Conservation (phyloP, 2,329 filamentous ascomycete species). For the Monosporascus sp. region DNA sequence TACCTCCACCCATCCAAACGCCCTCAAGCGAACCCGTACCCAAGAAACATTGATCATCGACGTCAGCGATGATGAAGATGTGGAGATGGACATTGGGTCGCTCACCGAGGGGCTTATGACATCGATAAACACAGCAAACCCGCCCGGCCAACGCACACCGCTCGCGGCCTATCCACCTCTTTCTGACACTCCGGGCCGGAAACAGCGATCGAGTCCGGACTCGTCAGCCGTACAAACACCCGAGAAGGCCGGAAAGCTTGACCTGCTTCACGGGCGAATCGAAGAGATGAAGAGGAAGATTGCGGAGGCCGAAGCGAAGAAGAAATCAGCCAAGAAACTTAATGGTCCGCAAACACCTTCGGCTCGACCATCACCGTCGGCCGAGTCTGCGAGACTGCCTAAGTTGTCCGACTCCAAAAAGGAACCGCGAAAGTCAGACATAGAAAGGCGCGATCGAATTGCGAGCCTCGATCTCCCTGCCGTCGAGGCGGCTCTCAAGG, state of each 20-base stretch:
- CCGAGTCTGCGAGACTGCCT: slow-evolving; percentile 7
- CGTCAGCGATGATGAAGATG: slow-evolving; percentile 69
- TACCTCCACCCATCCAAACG: slow-evolving; percentile 32
- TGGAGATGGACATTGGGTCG: slow-evolving; percentile 63
- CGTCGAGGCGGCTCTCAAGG: slow-evolving; percentile 33
- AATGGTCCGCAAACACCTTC: slow-evolving; percentile 16
- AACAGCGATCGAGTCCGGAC: slow-evolving; percentile 35
- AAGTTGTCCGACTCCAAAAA: slow-evolving; percentile 8
- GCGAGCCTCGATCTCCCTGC: slow-evolving; percentile 33
- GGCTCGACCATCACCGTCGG: slow-evolving; percentile 7
- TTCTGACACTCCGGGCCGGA: slow-evolving; percentile 33
- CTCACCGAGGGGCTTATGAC: slow-evolving; percentile 36
- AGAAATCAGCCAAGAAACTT: slow-evolving; percentile 30
- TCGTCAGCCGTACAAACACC: slow-evolving; percentile 31
- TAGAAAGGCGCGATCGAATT: slow-evolving; percentile 27
- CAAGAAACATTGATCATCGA: slow-evolving; percentile 65
- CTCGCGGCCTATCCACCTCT: slow-evolving; percentile 43
- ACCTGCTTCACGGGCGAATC: slow-evolving; percentile 42
- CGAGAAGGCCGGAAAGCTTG: slow-evolving; percentile 19
- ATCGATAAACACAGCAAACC: slow-evolving; percentile 25
- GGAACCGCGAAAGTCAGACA: slow-evolving; percentile 4
- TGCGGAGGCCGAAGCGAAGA: slow-evolving; percentile 53
- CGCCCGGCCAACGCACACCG: slow-evolving; percentile 30
- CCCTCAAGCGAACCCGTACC: slow-evolving; percentile 53
- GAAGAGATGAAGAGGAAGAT: slow-evolving; percentile 56